phyloP scores from a whole-genome alignment of 371 early-diverging fungal genomes.

The Mucor velutinosus region DNA sequence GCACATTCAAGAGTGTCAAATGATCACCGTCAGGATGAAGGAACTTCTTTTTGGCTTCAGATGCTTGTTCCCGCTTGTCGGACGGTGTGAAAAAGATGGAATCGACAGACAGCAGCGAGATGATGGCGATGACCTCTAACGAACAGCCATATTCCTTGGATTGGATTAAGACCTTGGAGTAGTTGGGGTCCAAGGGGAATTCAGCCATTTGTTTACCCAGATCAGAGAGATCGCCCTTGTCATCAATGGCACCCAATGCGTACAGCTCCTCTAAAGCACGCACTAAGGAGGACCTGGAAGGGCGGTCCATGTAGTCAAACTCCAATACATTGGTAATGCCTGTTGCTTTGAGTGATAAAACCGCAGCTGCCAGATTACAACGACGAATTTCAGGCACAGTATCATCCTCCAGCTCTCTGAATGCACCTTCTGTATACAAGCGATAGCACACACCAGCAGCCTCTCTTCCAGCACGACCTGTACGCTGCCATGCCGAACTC shows the following conservation, averaged over 20 bases:
- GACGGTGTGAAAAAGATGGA: conserved; percentile 84
- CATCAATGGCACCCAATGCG: conserved; percentile 88
- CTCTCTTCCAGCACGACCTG: conserved; percentile 85
- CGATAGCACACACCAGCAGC: conserved; percentile 77
- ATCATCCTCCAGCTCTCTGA: conserved; percentile 77
- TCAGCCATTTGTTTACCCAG: conserved; percentile 89
- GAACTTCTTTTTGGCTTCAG: conserved; percentile 78
- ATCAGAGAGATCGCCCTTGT: conserved; percentile 77
- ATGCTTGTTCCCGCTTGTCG: conserved; percentile 87
- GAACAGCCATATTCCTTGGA: conserved; percentile 76
- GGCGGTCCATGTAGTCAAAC: conserved; percentile 96
- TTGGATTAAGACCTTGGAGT: conserved; percentile 88
- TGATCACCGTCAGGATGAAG: conserved; percentile 88
- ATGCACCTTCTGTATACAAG: conserved; percentile 91
- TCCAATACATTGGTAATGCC: conserved; percentile 86
- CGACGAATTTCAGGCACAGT: conserved; percentile 93
- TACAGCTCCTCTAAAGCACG: conserved; percentile 88
- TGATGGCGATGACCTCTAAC: conserved; percentile 83
- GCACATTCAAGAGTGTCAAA: conserved; percentile 83
- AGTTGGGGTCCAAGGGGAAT: conserved; percentile 93
- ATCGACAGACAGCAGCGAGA: conserved; percentile 90
- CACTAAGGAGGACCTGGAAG: conserved; percentile 73
- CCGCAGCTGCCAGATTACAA: conserved; percentile 87
- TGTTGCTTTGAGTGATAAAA: conserved; percentile 86
- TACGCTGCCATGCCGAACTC: conserved; percentile 94